Evolutionary conservation across 1,284 basidiomycete species (phyloP).

Genomic region (Cryptococcus neoformans): DNA sequence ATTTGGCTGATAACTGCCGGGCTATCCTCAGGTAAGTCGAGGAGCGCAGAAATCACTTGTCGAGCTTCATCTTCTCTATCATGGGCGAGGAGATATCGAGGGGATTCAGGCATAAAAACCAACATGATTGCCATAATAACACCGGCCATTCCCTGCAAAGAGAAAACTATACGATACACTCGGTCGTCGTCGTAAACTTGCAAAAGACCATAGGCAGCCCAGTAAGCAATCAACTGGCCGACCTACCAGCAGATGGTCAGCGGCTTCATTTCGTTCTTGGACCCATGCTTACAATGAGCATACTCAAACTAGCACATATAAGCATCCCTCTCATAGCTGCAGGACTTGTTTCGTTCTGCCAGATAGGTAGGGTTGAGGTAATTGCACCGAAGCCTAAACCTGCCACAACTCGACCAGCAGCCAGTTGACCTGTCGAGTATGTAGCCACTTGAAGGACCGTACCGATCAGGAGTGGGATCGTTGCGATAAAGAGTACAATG

Average conservation of each 20-base stretch:
- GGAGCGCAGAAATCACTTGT: constrained; percentile 7
- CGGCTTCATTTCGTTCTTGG: neutral
- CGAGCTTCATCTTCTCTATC: constrained; percentile 8
- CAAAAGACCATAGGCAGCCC: constrained; percentile 21
- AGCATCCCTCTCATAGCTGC: constrained; percentile 17
- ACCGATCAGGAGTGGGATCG: constrained; percentile 12
- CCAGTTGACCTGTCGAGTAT: constrained; percentile 11
- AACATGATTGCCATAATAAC: constrained; percentile 11
- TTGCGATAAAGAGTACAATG: constrained; percentile 8
- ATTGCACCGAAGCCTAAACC: constrained; percentile 20
- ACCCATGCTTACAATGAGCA: constrained; percentile 15
- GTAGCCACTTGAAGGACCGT: constrained; percentile 14
- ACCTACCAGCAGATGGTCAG: constrained; percentile 2
- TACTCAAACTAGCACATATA: constrained; percentile 18
- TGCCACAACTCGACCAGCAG: constrained; percentile 17
- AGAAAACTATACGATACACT: constrained; percentile 17
- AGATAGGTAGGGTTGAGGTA: constrained; percentile 17
- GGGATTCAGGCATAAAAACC: constrained; percentile 18
- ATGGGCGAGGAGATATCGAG: constrained; percentile 16
- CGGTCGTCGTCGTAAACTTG: constrained; percentile 12
- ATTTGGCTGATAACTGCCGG: constrained; percentile 5
- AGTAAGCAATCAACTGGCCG: constrained; percentile 24
- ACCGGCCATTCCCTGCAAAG: constrained; percentile 12
- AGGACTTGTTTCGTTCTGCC: constrained; percentile 22
- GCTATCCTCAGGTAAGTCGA: constrained; percentile 9